These are phyloP conservation scores for Penicillium bovifimosum DNA, from an alignment of 495 filamentous ascomycete genomes.

Conservation along the genomic window DNA sequence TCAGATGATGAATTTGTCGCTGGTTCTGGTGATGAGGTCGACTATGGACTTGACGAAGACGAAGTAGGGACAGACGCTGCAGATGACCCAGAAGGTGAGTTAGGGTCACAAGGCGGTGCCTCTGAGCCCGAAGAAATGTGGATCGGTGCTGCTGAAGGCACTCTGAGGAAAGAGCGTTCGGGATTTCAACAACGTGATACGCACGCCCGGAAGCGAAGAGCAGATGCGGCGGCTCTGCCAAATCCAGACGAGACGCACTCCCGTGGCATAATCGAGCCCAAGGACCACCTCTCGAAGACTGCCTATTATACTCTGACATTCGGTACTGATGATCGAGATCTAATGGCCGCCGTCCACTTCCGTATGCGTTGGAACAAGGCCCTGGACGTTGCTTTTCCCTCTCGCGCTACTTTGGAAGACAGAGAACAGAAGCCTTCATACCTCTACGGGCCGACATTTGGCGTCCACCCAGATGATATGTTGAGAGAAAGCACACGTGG, in stretches of 20 bases:
- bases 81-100: slow-evolving; percentile 14
- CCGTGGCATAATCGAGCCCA: slow-evolving; percentile 33
- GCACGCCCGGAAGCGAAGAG: slow-evolving; percentile 14
- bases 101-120: slow-evolving; percentile 9
- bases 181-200: neutral
- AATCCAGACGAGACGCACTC: slow-evolving; percentile 26
- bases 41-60: slow-evolving; percentile 14
- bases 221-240: slow-evolving; percentile 19
- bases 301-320: slow-evolving; percentile 34
- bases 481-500: slow-evolving; percentile 39
- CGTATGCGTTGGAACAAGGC: slow-evolving; percentile 45
- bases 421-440: slow-evolving; percentile 23
- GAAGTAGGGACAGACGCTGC: slow-evolving; percentile 16
- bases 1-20: slow-evolving; percentile 31
- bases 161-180: neutral
- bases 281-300: slow-evolving; percentile 36
- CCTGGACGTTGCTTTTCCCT: slow-evolving; percentile 46
- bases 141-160: neutral
- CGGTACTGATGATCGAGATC: slow-evolving; percentile 45
- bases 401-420: slow-evolving; percentile 30
- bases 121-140: slow-evolving; percentile 16
- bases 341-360: slow-evolving; percentile 38
- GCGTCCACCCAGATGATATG: slow-evolving; percentile 33
- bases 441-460: slow-evolving; percentile 39
- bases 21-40: slow-evolving; percentile 23